These are phyloP conservation scores for Talaromyces borbonicus DNA, from an alignment of 495 filamentous ascomycete genomes.

Conservation along the genomic window DNA sequence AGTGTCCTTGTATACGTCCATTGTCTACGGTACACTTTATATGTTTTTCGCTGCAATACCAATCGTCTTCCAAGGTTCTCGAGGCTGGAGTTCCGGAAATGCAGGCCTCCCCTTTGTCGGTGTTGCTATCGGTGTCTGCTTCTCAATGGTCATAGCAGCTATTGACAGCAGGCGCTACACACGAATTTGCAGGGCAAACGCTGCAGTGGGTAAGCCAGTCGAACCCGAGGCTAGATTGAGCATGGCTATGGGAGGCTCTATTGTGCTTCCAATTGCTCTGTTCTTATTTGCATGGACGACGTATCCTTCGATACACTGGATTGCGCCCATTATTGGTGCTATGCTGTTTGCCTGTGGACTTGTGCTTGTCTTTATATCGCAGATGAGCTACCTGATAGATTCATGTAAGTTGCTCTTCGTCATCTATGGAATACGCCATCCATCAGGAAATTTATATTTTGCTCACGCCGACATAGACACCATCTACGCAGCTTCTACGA, in stretches of 20 bases:
- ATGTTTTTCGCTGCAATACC: conserved; percentile 76
- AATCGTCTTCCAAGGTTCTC: conserved; percentile 66
- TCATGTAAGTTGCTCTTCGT: not conserved
- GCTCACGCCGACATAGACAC: conserved; percentile 50
- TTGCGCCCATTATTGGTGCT: conserved; percentile 62
- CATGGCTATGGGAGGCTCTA: conserved; percentile 80
- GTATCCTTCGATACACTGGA: conserved; percentile 54
- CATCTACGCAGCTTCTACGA: conserved; percentile 75
- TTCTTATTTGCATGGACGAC: conserved; percentile 85
- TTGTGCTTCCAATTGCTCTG: conserved; percentile 64
- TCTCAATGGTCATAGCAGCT: conserved; percentile 55
- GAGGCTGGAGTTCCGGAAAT: conserved; percentile 58
- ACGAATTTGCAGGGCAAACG: conserved; percentile 39
- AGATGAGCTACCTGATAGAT: conserved; percentile 61
- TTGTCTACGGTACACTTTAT: conserved; percentile 69
- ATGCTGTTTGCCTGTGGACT: conserved; percentile 69
- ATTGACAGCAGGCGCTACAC: conserved; percentile 71
- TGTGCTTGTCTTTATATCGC: conserved; percentile 81
- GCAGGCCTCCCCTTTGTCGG: conserved; percentile 80
- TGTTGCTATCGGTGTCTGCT: conserved; percentile 56
- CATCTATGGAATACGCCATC: not conserved
- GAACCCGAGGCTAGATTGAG: conserved; percentile 68
- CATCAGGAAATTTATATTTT: not conserved
- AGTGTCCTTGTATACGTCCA: conserved; percentile 68
- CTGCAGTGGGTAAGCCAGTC: conserved; percentile 56